phyloP scores from a whole-genome alignment of 257 asterid species.

The Fraxinus anomala region DNA sequence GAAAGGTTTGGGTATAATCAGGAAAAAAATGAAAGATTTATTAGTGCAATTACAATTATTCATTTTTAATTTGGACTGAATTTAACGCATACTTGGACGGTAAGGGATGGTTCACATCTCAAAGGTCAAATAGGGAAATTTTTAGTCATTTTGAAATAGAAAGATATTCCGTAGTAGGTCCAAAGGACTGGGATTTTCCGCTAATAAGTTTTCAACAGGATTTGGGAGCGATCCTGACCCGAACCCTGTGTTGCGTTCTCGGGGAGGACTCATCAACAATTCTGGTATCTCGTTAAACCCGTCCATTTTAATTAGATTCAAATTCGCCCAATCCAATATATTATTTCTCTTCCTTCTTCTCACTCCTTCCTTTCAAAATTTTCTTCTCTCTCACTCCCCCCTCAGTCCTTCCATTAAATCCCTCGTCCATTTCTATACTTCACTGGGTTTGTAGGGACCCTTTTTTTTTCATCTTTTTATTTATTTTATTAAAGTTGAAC shows the following conservation, averaged over 20 bases:
- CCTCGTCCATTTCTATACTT: not conserved
- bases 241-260: conserved; percentile 20
- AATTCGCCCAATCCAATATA: conserved; percentile 39
- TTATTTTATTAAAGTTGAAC: conserved; percentile 7
- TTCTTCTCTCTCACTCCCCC: not conserved
- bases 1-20: too few relatives aligned
- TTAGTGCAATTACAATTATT: too few relatives aligned
- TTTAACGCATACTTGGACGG: too few relatives aligned
- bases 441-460: not conserved
- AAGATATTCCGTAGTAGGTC: too few relatives aligned
- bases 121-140: too few relatives aligned
- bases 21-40: too few relatives aligned
- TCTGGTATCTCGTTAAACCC: conserved; percentile 40
- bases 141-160: too few relatives aligned
- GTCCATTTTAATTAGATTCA: conserved; percentile 37
- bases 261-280: conserved; percentile 34
- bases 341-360: not conserved
- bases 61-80: too few relatives aligned
- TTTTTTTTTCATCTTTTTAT: not conserved
- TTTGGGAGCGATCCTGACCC: too few relatives aligned
- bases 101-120: too few relatives aligned
- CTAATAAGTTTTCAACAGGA: too few relatives aligned
- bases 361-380: not conserved
- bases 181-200: too few relatives aligned
- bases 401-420: conserved; percentile 16